Percentiles rank a stretch among this genome's conserved stretches.
phyloP scores from a whole-genome alignment of 2,329 filamentous ascomycete genomes.

The Colletotrichum tropicicola region DNA sequence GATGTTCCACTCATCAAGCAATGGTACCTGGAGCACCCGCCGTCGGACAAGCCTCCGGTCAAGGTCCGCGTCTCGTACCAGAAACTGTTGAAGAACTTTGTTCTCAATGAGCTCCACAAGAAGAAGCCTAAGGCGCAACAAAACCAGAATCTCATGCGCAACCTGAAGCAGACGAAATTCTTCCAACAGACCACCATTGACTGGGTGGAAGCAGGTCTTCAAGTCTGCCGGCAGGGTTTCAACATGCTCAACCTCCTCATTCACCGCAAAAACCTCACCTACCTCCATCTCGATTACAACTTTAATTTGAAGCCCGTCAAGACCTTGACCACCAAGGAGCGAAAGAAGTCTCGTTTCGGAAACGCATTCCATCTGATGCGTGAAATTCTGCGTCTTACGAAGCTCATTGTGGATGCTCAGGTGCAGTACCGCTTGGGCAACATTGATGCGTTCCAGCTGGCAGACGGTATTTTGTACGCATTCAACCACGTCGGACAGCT shows the following conservation, averaged over 20 bases:
- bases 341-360: slow-evolving; percentile 98
- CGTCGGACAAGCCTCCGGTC: slow-evolving; percentile 84
- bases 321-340: slow-evolving; percentile 97
- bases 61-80: slow-evolving; percentile 99
- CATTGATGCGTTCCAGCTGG: slow-evolving; percentile 98
- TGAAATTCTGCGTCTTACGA: slow-evolving; percentile 94
- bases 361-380: slow-evolving; percentile 99
- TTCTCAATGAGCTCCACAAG: slow-evolving; percentile 96
- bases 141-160: slow-evolving; percentile 90
- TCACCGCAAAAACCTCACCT: slow-evolving; percentile 97
- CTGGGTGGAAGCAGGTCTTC: slow-evolving; percentile 98
- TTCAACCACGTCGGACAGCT: slow-evolving; percentile 99
- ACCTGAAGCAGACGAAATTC: slow-evolving; percentile 96
- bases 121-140: slow-evolving; percentile 95
- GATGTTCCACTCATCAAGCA: slow-evolving; percentile 98
- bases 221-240: slow-evolving; percentile 97
- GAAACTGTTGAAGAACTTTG: slow-evolving; percentile 94
- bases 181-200: slow-evolving; percentile 99
- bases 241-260: slow-evolving; percentile 99
- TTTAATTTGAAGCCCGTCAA: slow-evolving; percentile 99
- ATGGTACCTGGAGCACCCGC: slow-evolving; percentile 97
- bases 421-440: slow-evolving; percentile 98
- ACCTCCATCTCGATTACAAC: slow-evolving; percentile 98
- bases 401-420: slow-evolving; percentile 97
- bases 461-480: slow-evolving; percentile 97